phyloP scores from a whole-genome alignment of 2,329 filamentous ascomycete genomes.

The Colletotrichum sojae region DNA sequence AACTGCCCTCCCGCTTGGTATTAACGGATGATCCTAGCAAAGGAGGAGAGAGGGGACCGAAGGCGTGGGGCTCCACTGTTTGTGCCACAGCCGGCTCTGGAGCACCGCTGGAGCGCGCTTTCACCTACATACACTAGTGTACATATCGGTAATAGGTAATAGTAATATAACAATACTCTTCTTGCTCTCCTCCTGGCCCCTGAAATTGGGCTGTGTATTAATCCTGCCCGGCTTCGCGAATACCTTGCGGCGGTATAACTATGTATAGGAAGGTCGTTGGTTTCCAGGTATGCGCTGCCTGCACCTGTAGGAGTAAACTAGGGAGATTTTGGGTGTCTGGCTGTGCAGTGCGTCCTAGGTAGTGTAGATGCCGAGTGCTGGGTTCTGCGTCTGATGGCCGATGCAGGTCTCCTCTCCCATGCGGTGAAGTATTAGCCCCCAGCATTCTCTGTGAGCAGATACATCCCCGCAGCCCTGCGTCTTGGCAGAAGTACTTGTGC shows the following conservation, averaged over 20 bases:
- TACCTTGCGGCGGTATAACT: too few species aligned
- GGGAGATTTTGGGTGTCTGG: too few species aligned
- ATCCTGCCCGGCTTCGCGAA: neutral
- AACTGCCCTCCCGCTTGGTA: conserved; percentile 8
- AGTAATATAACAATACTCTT: neutral
- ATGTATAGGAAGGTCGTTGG: too few species aligned
- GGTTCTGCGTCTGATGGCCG: neutral
- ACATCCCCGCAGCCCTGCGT: conserved; percentile 4
- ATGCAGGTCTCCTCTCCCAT: conserved; percentile 7
- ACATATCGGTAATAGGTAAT: too few species aligned
- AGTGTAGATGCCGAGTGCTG: too few species aligned
- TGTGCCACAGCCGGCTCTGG: conserved; percentile 30
- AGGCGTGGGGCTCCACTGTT: conserved; percentile 18
- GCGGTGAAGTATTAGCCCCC: neutral
- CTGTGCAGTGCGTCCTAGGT: too few species aligned
- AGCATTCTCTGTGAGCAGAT: neutral
- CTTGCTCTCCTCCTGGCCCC: conserved; percentile 6
- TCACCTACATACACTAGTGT: neutral
- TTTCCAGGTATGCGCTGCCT: too few species aligned
- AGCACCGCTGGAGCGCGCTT: neutral
- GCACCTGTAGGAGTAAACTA: neutral
- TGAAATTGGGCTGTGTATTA: conserved; percentile 14
- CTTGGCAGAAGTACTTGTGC: neutral
- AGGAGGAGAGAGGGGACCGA: conserved; percentile 5
- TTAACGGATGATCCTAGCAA: conserved; percentile 8